phyloP scores from a whole-genome alignment of 2,329 filamentous ascomycete genomes.

The Fusarium proliferatum region DNA sequence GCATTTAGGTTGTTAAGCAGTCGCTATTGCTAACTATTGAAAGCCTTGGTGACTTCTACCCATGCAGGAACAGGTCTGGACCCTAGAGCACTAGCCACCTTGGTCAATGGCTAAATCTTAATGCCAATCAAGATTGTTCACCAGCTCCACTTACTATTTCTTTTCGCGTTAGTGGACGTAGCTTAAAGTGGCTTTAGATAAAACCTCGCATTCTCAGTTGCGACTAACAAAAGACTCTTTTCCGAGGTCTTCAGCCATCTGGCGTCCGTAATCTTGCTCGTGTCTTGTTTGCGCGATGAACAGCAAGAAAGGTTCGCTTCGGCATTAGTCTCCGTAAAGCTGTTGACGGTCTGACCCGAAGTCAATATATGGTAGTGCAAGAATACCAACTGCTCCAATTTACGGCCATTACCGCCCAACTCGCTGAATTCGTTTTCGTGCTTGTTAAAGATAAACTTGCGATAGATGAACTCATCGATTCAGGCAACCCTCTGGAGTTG shows the following conservation, averaged over 20 bases:
- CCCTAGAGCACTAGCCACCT: neutral
- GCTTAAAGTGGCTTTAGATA: neutral
- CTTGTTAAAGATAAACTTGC: neutral
- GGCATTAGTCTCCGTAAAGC: accelerated
- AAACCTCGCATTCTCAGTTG: neutral
- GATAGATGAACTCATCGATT: accelerated
- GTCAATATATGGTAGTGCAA: neutral
- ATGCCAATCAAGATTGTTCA: neutral
- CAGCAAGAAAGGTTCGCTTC: accelerated
- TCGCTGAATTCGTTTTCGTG: accelerated
- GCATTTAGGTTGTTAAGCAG: neutral
- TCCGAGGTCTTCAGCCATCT: neutral
- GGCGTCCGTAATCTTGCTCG: accelerated
- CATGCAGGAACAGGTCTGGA: slow-evolving; percentile 1
- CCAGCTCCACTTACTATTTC: accelerated
- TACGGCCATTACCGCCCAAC: neutral
- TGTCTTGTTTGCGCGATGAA: accelerated
- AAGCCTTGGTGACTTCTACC: neutral
- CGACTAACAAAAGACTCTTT: neutral
- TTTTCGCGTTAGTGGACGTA: neutral
- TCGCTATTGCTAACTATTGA: slow-evolving; percentile 7
- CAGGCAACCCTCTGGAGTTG: neutral
- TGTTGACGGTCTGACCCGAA: neutral
- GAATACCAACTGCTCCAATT: neutral
- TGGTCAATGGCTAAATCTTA: accelerated